These are phyloP conservation scores for Eutypella sp. DNA, from an alignment of 2,329 filamentous ascomycete species.

Conservation along the genomic window DNA sequence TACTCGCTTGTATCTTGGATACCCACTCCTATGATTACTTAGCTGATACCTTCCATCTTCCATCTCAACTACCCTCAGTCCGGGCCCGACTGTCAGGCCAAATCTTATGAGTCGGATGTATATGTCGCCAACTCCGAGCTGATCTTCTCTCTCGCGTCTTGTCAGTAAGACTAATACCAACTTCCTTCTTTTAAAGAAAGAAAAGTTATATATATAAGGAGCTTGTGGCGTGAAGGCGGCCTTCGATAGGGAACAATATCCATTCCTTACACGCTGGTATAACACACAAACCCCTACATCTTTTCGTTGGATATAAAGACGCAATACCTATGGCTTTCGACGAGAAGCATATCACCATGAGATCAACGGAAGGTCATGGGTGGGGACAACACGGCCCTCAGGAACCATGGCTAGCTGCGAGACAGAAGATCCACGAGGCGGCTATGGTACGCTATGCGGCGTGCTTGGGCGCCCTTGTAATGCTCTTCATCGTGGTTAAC, in stretches of 20 bases:
- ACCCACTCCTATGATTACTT: background rate
- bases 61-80: background rate
- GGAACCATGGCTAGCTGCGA: background rate
- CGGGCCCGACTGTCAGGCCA: too few relatives aligned
- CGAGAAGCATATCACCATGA: background rate
- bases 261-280: too few relatives aligned
- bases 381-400: background rate
- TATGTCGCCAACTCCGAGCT: background rate
- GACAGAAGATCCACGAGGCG: background rate
- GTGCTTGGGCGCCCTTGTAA: background rate
- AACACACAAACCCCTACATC: too few relatives aligned
- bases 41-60: background rate
- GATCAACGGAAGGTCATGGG: background rate
- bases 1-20: background rate
- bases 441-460: background rate
- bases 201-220: too few relatives aligned
- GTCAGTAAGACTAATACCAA: too few relatives aligned
- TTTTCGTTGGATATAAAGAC: too few relatives aligned
- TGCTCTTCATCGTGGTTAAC: background rate
- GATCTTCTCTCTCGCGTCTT: background rate
- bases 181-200: too few relatives aligned
- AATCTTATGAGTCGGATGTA: too few relatives aligned
- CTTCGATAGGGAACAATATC: too few relatives aligned
- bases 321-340: background rate
- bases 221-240: too few relatives aligned